Evolutionary conservation across 306 rosid species (phyloP), one percentile per base, ranked within the genome.

Genomic region (Dalbergia cochinchinensis): DNA sequence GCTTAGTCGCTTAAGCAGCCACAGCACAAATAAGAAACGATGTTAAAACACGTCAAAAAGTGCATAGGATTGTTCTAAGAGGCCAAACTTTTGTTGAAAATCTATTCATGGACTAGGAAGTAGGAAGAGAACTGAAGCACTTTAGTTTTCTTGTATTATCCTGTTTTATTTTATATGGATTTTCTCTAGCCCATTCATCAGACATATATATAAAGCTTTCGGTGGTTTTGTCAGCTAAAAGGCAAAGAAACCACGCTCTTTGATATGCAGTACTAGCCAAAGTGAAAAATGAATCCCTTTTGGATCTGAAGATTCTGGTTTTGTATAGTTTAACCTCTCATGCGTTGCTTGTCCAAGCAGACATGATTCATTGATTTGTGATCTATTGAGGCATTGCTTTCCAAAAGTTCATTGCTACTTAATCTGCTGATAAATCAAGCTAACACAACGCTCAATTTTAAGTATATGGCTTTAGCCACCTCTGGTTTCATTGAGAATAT

Each of bases 1-100:
- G 14, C 9, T 14, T 50, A 48, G 54, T 11, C 54, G 6, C n/a
- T 48, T 48, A 45, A 3, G 50, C 13, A 45, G 50, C 10, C 12
- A 45, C 13, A 8, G 50, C 50, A 48, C 15, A 4, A 48, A 42
- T 31, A 33, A 61, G 61, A 73, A 35, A 13, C 11, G 11, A 45
- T 62, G 34, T 35, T 26, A 50, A 63, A 34, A 76, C 73, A 50
- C 80, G 72, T 76, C 80, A 31, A 74, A 20, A 74, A 74, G 79
- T n/a, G 59, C 79, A 62, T 62, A 47, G 62, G 50, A 62, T 16
- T 48, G 79, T n/a, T 41, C 26, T 44, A 74, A 61, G 60, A 60
- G 44, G 26, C 16, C 11, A 8, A 42, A 26, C 69, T 74, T 74
- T 48, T 76, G 34, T 34, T 55, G 48, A 48, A 73, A 75, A 63